These are phyloP conservation scores for Obelidium mucronatum DNA, from an alignment of 192 early-diverging fungal genomes.

Conservation along the genomic window DNA sequence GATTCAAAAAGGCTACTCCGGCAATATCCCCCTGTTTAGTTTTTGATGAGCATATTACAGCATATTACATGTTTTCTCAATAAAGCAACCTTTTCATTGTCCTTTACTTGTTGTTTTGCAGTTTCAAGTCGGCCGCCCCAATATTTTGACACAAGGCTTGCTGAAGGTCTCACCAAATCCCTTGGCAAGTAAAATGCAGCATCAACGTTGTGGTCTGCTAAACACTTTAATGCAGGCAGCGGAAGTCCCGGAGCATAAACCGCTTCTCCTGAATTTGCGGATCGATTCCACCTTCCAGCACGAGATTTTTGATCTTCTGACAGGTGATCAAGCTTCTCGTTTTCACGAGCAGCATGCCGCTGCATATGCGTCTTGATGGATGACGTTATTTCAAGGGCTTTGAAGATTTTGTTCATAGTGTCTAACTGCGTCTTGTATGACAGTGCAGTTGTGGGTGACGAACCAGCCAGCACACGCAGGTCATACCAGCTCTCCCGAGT, in stretches of 20 bases:
- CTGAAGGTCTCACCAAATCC: not conserved
- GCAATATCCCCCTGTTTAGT: conserved; percentile 3
- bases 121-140: not conserved
- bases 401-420: not conserved
- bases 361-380: not conserved
- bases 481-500: not conserved
- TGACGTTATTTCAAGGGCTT: not conserved
- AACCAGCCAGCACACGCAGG: not conserved
- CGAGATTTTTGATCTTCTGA: not conserved
- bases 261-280: not conserved
- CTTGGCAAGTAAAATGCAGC: not conserved
- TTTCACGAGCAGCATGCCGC: not conserved
- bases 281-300: conserved; percentile 1
- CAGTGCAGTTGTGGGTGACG: not conserved
- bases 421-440: not conserved
- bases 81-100: not conserved
- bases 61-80: too few species aligned
- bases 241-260: conserved; percentile 7
- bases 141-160: not conserved
- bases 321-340: not conserved
- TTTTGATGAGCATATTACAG: too few species aligned
- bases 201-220: not conserved
- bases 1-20: not conserved
- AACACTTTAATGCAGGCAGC: not conserved
- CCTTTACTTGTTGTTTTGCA: not conserved